These are phyloP conservation scores for Sporothrix sp. DNA, from an alignment of 2,329 filamentous ascomycete species.

Conservation along the genomic window DNA sequence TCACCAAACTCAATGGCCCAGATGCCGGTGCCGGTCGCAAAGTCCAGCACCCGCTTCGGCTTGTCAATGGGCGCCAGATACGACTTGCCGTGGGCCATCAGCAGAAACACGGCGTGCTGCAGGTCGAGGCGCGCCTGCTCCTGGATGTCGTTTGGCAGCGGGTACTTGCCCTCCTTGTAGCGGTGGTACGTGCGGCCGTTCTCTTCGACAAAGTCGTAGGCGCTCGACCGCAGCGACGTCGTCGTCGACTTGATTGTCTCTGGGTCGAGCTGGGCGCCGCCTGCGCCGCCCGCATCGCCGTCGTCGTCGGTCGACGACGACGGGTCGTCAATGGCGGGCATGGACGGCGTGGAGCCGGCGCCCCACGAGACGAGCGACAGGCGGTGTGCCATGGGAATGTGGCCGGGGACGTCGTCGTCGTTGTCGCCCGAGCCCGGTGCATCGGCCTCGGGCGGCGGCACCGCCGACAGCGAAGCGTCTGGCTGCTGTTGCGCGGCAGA, in stretches of 20 bases:
- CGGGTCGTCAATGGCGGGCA: conserved; percentile 12
- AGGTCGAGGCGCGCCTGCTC: conserved; percentile 25
- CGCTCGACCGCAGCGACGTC: conserved; percentile 13
- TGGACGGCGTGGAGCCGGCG: conserved; percentile 5
- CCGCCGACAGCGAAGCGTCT: not conserved
- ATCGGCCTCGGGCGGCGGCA: not conserved
- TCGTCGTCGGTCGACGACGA: not conserved
- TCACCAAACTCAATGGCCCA: conserved; percentile 54
- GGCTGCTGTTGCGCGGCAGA: not conserved
- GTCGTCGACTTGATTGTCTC: conserved; percentile 1
- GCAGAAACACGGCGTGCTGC: conserved; percentile 27
- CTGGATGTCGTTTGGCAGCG: conserved; percentile 18
- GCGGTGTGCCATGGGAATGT: conserved; percentile 11
- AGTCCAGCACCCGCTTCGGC: conserved; percentile 26
- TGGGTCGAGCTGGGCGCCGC: too few relatives aligned
- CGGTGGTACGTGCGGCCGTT: conserved; percentile 18
- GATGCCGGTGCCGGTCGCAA: conserved; percentile 15
- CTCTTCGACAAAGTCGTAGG: conserved; percentile 17
- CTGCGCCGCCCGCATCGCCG: not conserved
- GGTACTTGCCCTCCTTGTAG: conserved; percentile 18
- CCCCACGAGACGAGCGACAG: conserved; percentile 14
- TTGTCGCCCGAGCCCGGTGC: not conserved
- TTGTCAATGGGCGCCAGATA: conserved; percentile 36
- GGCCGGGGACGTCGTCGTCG: not conserved
- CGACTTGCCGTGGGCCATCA: conserved; percentile 34